Base-by-base conservation (phyloP, 495 filamentous ascomycete genomes). In the Usnea hakonensis region DNA sequence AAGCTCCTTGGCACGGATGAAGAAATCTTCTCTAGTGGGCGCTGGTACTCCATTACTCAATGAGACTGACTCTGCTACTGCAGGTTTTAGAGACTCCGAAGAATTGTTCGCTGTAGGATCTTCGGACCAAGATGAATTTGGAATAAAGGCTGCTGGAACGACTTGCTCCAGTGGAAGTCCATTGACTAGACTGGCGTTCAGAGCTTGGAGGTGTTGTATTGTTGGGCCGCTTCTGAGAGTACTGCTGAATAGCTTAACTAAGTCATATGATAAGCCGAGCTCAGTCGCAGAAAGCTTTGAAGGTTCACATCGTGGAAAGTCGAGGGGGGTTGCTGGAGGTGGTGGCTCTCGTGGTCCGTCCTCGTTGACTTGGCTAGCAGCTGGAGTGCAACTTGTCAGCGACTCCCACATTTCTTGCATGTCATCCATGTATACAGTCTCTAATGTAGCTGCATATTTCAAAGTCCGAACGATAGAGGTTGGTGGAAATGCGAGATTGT, bases 191-290 rank as follows among this genome's bases (percentile, higher is more conserved):
- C 74, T 67, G 36, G 86, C 65, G 64, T 86, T 86, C 36, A 87
- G 73, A 21, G 77, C 72, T 21, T 76, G 68, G 60, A 86, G 72
- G 46, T 81, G 77, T 30, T 82, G 71, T 32, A 71, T 50, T 23
- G 70, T 68, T 83, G 83, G 48, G 78, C 76, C 16, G 79, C 79
- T 67, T 38, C 77, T 81, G 65, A 77, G 74, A 59, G 85, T 77
- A n/a, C 67, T 73, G 41, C 73, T 69, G 59, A 85, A 78, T 6
- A 77, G 70, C 28, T 64, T 56, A 48, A 73, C 66, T 6, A 86
- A 69, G 32, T 75, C 70, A 44, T 65, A 63, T 28, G 76, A n/a
- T 21, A 44, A 28, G 0, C 23, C 32, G 38, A 66, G 41, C 65
- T 58, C 74, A 69, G 21, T 63, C 44, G n/a, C 72, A 65, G 37